Conservation (phyloP, 2,329 filamentous ascomycete genomes). For the Cercospora nicotianae region DNA sequence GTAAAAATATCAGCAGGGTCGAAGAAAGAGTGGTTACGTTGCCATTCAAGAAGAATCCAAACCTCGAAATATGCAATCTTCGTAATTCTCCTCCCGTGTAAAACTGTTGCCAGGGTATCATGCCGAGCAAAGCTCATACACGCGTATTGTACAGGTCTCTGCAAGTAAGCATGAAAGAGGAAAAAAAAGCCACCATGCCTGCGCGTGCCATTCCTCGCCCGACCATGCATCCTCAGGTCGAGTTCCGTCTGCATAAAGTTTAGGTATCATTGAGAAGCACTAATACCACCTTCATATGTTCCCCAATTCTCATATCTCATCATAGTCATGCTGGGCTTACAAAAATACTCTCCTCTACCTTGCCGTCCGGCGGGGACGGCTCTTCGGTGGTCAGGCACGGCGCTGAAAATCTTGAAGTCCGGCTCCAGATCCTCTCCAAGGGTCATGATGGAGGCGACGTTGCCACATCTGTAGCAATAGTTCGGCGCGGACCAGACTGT, state of each 20-base stretch:
- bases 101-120: slow-evolving; percentile 7
- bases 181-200: neutral
- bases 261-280: slow-evolving; percentile 14
- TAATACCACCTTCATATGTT: slow-evolving; percentile 4
- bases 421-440: slow-evolving; percentile 81
- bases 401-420: slow-evolving; percentile 88
- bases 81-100: neutral
- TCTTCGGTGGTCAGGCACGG: slow-evolving; percentile 81
- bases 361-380: slow-evolving; percentile 69
- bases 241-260: slow-evolving; percentile 8
- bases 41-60: neutral
- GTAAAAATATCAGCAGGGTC: neutral
- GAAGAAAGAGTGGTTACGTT: neutral
- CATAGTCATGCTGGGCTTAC: slow-evolving; percentile 34
- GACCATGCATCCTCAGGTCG: slow-evolving; percentile 7
- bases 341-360: slow-evolving; percentile 53
- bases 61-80: neutral
- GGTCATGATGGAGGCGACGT: slow-evolving; percentile 86
- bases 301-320: neutral
- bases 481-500: slow-evolving; percentile 88
- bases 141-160: slow-evolving; percentile 13
- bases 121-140: slow-evolving; percentile 10
- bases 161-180: neutral
- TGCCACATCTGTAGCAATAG: slow-evolving; percentile 94
- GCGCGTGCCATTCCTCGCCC: neutral